Evolutionary conservation across 1,284 basidiomycete genomes (phyloP).

Genomic region (Puccinia hordei): DNA sequence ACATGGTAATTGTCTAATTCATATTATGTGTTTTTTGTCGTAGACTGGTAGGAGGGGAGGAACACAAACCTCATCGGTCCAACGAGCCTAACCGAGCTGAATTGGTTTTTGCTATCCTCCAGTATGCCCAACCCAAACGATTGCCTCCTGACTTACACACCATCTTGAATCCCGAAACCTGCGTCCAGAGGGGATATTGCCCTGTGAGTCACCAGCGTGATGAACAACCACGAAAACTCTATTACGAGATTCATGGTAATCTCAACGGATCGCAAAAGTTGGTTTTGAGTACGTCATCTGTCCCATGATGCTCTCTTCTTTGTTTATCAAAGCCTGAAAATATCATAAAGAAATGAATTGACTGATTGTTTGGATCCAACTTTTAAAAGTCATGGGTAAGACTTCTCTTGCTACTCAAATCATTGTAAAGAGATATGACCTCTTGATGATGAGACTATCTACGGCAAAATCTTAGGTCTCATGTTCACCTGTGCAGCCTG

Average conservation of each 20-base stretch:
- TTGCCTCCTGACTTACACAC: background rate
- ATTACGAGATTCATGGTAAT: constrained; percentile 59
- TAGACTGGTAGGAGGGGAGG: too few relatives aligned
- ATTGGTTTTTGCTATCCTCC: background rate
- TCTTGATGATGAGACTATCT: too few relatives aligned
- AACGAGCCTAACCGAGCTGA: background rate
- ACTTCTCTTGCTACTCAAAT: background rate
- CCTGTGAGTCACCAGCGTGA: constrained; percentile 8
- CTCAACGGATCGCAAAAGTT: constrained; percentile 56
- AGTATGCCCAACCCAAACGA: background rate
- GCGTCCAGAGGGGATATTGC: constrained; percentile 44
- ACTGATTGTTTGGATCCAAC: background rate
- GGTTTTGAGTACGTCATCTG: constrained; percentile 57
- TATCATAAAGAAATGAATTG: background rate
- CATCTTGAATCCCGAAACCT: constrained; percentile 30
- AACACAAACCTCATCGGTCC: too few relatives aligned
- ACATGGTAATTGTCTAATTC: too few relatives aligned
- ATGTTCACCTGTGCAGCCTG: constrained; percentile 23
- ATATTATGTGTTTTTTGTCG: too few relatives aligned
- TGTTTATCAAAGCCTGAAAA: background rate
- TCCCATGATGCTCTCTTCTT: constrained; percentile 53
- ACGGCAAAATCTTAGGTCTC: constrained; percentile 42
- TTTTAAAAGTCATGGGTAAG: constrained; percentile 33
- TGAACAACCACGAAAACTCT: constrained; percentile 55
- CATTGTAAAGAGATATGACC: background rate